phyloP scores from a whole-genome alignment of 2,329 filamentous ascomycete species.

The Colletotrichum caudatum region DNA sequence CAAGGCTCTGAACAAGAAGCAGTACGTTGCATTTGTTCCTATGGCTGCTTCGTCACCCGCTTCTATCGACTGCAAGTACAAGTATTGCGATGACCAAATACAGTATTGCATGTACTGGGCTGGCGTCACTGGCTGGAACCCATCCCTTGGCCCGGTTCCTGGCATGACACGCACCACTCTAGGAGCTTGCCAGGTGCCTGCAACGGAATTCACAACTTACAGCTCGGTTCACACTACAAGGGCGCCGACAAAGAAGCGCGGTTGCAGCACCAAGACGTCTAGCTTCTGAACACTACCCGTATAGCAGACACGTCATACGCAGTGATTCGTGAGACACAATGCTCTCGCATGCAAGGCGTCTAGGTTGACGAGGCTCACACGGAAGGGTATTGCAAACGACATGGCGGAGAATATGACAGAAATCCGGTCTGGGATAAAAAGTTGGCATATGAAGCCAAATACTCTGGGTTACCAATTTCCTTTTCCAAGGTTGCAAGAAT shows the following conservation, averaged over 20 bases:
- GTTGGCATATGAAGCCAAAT: background rate
- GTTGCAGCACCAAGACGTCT: background rate
- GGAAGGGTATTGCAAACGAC: background rate
- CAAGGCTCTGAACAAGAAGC: background rate
- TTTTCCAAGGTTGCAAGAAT: slow-evolving; percentile 4
- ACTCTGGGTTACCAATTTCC: background rate
- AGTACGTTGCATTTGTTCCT: slow-evolving; percentile 22
- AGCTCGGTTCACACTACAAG: background rate
- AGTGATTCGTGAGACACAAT: too few relatives aligned
- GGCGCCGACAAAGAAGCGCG: background rate
- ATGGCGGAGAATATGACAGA: background rate
- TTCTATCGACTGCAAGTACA: slow-evolving; percentile 49
- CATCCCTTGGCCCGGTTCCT: slow-evolving; percentile 50
- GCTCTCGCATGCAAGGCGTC: background rate
- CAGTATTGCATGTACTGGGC: slow-evolving; percentile 56
- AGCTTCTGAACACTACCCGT: background rate
- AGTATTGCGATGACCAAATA: slow-evolving; percentile 41
- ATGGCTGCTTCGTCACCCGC: slow-evolving; percentile 1
- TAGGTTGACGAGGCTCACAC: background rate
- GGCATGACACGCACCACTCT: slow-evolving; percentile 52
- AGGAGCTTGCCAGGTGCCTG: slow-evolving; percentile 46
- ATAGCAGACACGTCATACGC: too few relatives aligned
- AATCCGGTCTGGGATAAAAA: background rate
- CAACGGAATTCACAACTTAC: background rate
- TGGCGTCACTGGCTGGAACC: slow-evolving; percentile 53